phyloP scores from a whole-genome alignment of 805 yeast genomes.

The Pichia sporocuriosa region DNA sequence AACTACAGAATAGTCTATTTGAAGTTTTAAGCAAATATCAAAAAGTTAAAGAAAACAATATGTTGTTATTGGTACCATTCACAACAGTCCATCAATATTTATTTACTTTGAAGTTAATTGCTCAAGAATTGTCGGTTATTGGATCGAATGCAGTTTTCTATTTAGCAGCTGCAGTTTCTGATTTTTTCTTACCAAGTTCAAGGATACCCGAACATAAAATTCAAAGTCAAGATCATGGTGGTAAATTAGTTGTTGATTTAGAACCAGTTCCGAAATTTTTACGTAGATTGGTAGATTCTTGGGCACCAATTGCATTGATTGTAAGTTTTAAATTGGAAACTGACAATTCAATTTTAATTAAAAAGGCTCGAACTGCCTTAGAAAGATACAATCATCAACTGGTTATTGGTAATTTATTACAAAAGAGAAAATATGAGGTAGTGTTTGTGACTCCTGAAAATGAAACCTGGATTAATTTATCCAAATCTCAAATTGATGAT shows the following conservation, averaged over 20 bases:
- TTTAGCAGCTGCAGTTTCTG: conserved; percentile 96
- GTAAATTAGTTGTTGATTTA: conserved; percentile 73
- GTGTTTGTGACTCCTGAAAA: conserved; percentile 63
- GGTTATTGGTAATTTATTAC: conserved; percentile 89
- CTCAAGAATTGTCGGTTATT: conserved; percentile 48
- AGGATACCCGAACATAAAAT: conserved; percentile 91
- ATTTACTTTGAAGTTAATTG: conserved; percentile 68
- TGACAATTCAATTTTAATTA: conserved; percentile 59
- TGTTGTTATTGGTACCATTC: conserved; percentile 71
- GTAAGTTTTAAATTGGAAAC: conserved; percentile 93
- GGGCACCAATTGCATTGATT: conserved; percentile 96
- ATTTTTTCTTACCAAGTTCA: conserved; percentile 84
- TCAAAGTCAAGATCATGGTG: conserved; percentile 66
- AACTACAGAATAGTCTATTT: conserved; percentile 56
- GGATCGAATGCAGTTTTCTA: conserved; percentile 66
- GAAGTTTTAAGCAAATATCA: conserved; percentile 50
- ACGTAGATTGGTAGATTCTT: conserved; percentile 76
- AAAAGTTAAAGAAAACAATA: conserved; percentile 41
- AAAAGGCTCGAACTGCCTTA: conserved; percentile 74
- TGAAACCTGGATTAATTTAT: conserved; percentile 45
- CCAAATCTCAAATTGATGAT: conserved; percentile 33
- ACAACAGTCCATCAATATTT: conserved; percentile 93
- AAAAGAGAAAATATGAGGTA: conserved; percentile 81
- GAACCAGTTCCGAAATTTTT: conserved; percentile 97
- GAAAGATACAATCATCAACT: conserved; percentile 85